Evolutionary conservation across 148 eudicot species (phyloP).

Genomic region (Arctostaphylos glauca): DNA sequence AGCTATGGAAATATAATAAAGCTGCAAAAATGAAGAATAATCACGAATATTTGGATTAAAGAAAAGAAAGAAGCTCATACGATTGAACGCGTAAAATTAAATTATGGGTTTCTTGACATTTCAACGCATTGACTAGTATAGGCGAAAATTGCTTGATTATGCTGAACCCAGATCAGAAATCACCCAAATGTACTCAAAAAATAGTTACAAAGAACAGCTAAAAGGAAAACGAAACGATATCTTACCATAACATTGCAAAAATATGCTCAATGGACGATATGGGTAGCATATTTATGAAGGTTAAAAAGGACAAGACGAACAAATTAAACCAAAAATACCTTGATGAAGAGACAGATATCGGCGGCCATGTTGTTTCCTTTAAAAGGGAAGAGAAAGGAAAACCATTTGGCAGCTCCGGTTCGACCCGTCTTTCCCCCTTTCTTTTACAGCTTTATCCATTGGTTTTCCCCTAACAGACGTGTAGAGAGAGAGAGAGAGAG

Average conservation of each 20-base stretch:
- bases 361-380: constrained; percentile 36
- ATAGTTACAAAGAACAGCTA: neutral
- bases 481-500: neutral
- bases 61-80: neutral
- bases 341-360: constrained; percentile 32
- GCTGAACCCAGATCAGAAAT: constrained; percentile 17
- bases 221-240: neutral
- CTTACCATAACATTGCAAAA: neutral
- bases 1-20: neutral
- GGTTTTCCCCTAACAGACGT: neutral
- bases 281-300: neutral
- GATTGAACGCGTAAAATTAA: neutral
- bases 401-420: constrained; percentile 26
- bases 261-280: neutral
- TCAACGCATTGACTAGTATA: neutral
- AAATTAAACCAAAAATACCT: constrained; percentile 23
- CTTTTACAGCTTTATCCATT: constrained; percentile 30
- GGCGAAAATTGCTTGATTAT: neutral
- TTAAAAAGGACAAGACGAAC: neutral
- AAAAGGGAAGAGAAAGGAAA: constrained; percentile 12
- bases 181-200: neutral
- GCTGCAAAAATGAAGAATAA: neutral
- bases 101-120: constrained; percentile 9
- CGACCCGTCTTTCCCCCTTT: constrained; percentile 20
- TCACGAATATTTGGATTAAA: neutral